Percentiles rank a stretch among this genome's conserved stretches.
phyloP scores from a whole-genome alignment of 2,329 filamentous ascomycete genomes.

The Colletotrichum filicis region DNA sequence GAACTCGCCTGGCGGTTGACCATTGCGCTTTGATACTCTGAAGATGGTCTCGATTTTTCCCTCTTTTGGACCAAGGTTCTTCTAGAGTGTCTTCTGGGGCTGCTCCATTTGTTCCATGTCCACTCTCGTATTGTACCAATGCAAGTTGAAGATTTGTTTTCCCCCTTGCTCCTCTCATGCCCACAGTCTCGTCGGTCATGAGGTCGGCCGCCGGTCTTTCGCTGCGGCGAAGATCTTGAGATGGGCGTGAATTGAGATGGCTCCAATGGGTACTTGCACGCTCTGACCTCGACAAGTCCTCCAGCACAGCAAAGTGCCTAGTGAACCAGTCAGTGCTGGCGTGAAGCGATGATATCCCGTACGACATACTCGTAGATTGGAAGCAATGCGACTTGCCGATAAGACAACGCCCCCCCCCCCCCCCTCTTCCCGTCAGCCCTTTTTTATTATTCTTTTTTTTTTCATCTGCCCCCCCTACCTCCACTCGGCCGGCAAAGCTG shows the following conservation, averaged over 20 bases:
- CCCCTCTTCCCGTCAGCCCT: background rate
- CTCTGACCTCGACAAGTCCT: slow-evolving; percentile 5
- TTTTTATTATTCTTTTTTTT: background rate
- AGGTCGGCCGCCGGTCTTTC: background rate
- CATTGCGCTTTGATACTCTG: slow-evolving; percentile 14
- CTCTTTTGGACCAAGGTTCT: slow-evolving; percentile 24
- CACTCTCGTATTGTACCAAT: background rate
- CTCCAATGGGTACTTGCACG: slow-evolving; percentile 2
- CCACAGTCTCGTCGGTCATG: background rate
- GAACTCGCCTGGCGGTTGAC: background rate
- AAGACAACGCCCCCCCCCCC: slow-evolving; percentile 2
- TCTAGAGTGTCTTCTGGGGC: slow-evolving; percentile 28
- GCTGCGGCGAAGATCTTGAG: slow-evolving; percentile 13
- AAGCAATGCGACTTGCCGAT: slow-evolving; percentile 18
- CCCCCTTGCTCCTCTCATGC: background rate
- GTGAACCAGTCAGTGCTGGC: background rate
- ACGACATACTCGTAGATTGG: background rate
- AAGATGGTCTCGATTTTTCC: background rate
- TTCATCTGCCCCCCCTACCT: background rate
- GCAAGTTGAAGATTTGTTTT: slow-evolving; percentile 10
- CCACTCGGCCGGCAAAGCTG: slow-evolving; percentile 2
- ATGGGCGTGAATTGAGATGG: slow-evolving; percentile 7
- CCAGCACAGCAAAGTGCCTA: background rate
- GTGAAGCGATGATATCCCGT: background rate
- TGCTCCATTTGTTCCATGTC: slow-evolving; percentile 19